Base-by-base conservation (phyloP, 2,329 filamentous ascomycete genomes). In the Hypomyces rosellus region DNA sequence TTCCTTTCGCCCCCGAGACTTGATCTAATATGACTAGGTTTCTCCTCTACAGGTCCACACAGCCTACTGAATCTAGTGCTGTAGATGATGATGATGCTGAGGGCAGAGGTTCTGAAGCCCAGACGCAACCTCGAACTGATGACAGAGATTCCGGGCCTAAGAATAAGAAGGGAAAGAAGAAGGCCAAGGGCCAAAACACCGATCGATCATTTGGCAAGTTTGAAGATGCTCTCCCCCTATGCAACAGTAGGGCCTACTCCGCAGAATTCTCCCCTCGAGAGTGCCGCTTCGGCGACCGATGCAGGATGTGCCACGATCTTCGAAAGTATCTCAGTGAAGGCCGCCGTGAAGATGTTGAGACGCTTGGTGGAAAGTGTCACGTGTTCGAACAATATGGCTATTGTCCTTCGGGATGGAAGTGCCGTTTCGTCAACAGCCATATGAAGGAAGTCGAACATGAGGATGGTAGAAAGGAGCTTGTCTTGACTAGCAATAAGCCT, bases 381-480 rank as follows among this genome's bases (percentile, higher is more conserved):
- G 79, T 95, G 8, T 96, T 83, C 67, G 84, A 88, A 57, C 74
- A 75, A 14, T 81, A 85, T 56, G 91, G 91, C 12, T 81, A 76
- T 54, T 99, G 93, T 61, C 78, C 81, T 45, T 81, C 86, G 13
- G 93, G 93, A 5, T 99, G 92, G 91, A 95, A 92, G 66, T 99
- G 93, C 66, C 86, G 92, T 18, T 95, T 96, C 63, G 86, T 89
- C 34, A 80, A 80, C 55, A 95, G 89, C 55, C 93, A 99, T 69
- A 93, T 89, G 60, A 77, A 84, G 55, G 92, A 97, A 69, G 70
- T 88, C 20, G 81, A 87, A 57, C 82, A 76, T 16, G 83, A 85
- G 48, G 91, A 95, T 65, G 92, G 90, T 8, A 80, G 81, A 58
- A 89, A 88, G 61, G 92, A 97, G 69, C 71, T 97, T 47, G 75